phyloP scores from a whole-genome alignment of 2,329 filamentous ascomycete species.

The Myrmaecium sp. region DNA sequence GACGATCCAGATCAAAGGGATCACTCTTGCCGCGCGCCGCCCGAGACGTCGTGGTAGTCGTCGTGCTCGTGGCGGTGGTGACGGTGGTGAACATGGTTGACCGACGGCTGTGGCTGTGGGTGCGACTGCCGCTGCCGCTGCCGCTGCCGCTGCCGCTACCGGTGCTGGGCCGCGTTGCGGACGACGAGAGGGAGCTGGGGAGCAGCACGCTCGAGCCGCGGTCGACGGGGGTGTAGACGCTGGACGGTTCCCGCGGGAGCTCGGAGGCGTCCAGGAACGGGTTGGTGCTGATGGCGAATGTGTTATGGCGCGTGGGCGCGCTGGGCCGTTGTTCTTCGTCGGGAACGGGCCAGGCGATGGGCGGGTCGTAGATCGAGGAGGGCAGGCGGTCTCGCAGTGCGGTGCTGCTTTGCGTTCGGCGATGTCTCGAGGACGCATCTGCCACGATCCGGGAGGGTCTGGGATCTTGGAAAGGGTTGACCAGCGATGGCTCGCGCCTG shows the following conservation, averaged over 20 bases:
- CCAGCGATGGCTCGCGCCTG: too few species aligned
- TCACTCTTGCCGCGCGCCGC: slow-evolving; percentile 19
- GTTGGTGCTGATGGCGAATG: slow-evolving; percentile 6
- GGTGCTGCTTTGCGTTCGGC: too few species aligned
- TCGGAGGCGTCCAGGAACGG: slow-evolving; percentile 12
- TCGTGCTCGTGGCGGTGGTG: too few species aligned
- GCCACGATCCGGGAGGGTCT: too few species aligned
- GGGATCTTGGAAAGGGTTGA: too few species aligned
- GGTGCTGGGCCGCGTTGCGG: too few species aligned
- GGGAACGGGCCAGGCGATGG: too few species aligned
- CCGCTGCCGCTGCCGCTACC: neutral
- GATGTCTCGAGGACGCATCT: too few species aligned
- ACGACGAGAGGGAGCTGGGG: too few species aligned
- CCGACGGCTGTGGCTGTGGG: slow-evolving; percentile 12
- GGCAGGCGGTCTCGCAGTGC: too few species aligned
- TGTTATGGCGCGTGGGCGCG: slow-evolving; percentile 6
- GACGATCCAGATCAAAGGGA: slow-evolving; percentile 23
- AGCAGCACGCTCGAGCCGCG: slow-evolving; percentile 12
- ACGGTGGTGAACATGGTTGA: slow-evolving; percentile 11
- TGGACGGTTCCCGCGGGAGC: slow-evolving; percentile 7
- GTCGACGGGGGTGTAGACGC: slow-evolving; percentile 4
- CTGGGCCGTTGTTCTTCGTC: too few species aligned
- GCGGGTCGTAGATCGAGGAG: too few species aligned
- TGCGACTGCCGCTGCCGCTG: slow-evolving; percentile 1
- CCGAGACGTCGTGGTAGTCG: slow-evolving; percentile 6